A percentile compares a stretch with the other conserved stretches of the same genome.
Evolutionary conservation across 1,284 basidiomycete species (phyloP).

Genomic region (Bondarzewia mesenterica): DNA sequence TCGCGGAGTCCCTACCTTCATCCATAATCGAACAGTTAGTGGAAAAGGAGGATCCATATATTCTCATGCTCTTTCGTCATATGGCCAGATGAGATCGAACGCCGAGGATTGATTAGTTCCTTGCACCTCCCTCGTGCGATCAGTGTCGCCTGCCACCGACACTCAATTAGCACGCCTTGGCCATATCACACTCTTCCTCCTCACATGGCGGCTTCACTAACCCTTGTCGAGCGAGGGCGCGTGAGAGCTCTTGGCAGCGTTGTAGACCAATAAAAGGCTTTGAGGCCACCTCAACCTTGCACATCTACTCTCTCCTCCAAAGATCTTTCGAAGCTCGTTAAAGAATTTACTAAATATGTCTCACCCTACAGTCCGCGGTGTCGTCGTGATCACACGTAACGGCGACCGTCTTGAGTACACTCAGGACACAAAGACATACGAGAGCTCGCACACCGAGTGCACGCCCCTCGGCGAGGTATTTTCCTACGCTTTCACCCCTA

Average conservation of each 20-base stretch:
- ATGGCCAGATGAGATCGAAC: no score
- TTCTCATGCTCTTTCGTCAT: no score
- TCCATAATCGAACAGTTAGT: no score
- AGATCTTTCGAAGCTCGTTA: not conserved
- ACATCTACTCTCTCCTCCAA: constrained; percentile 9
- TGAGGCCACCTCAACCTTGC: constrained; percentile 7
- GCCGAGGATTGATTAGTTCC: no score
- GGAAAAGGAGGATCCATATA: no score
- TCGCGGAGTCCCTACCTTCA: no score
- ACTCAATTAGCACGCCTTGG: not conserved
- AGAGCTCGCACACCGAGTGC: constrained; percentile 63
- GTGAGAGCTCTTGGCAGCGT: not conserved
- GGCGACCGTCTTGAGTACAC: constrained; percentile 70
- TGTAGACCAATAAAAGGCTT: constrained; percentile 5
- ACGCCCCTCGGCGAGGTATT: constrained; percentile 76
- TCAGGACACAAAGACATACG: constrained; percentile 67
- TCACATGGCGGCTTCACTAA: not conserved
- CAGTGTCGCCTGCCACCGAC: not conserved
- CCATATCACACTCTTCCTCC: constrained; percentile 3
- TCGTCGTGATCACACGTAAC: constrained; percentile 77
- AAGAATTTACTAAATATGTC: no score
- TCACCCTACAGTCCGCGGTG: constrained; percentile 60
- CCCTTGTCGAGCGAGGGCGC: not conserved
- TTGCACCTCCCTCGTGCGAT: not conserved
- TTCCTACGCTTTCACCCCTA: constrained; percentile 3